Conservation (phyloP, 148 eudicot species). For the Chenopodium quinoa region DNA sequence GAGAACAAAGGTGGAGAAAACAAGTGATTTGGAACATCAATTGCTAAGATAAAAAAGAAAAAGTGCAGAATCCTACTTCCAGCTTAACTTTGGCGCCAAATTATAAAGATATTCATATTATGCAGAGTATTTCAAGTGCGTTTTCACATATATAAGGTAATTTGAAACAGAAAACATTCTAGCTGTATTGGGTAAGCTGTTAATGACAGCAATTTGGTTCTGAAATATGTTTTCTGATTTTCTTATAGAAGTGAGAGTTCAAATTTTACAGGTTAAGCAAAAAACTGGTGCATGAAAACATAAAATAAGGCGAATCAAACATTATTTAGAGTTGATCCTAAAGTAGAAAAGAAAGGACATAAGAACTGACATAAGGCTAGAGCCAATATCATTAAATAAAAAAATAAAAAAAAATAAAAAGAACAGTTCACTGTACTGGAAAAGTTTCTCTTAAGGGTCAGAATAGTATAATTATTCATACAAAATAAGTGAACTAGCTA, state of each 20-base stretch:
- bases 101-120: not conserved
- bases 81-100: slow-evolving; percentile 3
- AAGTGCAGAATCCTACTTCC: not conserved
- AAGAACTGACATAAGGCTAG: not conserved
- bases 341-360: not conserved
- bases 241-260: not conserved
- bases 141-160: not conserved
- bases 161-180: not conserved
- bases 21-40: not conserved
- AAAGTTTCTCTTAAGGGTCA: not conserved
- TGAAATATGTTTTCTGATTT: not conserved
- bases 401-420: no score
- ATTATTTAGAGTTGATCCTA: not conserved
- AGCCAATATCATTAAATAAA: no score
- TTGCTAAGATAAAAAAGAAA: not conserved
- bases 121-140: not conserved
- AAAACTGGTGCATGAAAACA: not conserved
- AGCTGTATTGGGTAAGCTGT: not conserved
- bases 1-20: not conserved
- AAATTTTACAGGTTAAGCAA: not conserved
- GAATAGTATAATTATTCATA: not conserved
- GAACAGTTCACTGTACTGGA: not conserved
- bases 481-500: not conserved
- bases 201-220: not conserved
- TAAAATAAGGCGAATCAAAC: not conserved